Evolutionary conservation across 164 flowering plant species (phyloP), one percentile per base, ranked within the genome.

Genomic region (Sedum album): DNA sequence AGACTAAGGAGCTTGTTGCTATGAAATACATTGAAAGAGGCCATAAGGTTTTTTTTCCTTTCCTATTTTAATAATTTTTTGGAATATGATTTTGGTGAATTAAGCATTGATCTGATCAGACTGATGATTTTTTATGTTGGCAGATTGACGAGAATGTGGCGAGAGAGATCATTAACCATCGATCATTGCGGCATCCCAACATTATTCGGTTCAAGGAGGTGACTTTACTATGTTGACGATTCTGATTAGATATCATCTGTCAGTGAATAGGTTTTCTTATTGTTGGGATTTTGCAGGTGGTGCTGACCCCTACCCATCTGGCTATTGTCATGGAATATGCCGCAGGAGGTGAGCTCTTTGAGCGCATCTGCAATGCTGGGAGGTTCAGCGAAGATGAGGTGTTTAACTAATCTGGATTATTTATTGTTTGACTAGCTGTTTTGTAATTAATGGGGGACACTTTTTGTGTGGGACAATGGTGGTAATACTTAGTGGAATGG

Each of bases 91-190:
- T 17, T 4, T 4, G 11, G 8, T 39, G 8, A 39, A 39, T 39
- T 39, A 39, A 39, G 11, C 8, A 39, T 8, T 38, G 41, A 38
- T 38, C 39, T 36, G 8, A 36, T 36, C 4, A 39, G 42, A 39
- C n/a, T n/a, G n/a, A 39, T 39, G 42, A 39, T 8, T 39, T 39
- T 8, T 39, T 5, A 3, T 48, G 53, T 20, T 73, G 62, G 69
- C 73, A 92, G 98, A 92, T 92, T 72, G 96, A 90, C 71, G 98
- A 86, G 74, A 90, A 92, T n/a, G n/a, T n/a, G n/a, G n/a, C n/a
- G n/a, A n/a, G n/a, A n/a, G n/a, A n/a, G n/a, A n/a, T n/a, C n/a
- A n/a, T n/a, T n/a, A n/a, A n/a, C n/a, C n/a, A n/a, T n/a, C n/a
- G n/a, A n/a, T n/a, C n/a, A n/a, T n/a, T n/a, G n/a, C n/a, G n/a